Evolutionary conservation across 805 yeast species (phyloP).

Genomic region (Lachancea waltii): DNA sequence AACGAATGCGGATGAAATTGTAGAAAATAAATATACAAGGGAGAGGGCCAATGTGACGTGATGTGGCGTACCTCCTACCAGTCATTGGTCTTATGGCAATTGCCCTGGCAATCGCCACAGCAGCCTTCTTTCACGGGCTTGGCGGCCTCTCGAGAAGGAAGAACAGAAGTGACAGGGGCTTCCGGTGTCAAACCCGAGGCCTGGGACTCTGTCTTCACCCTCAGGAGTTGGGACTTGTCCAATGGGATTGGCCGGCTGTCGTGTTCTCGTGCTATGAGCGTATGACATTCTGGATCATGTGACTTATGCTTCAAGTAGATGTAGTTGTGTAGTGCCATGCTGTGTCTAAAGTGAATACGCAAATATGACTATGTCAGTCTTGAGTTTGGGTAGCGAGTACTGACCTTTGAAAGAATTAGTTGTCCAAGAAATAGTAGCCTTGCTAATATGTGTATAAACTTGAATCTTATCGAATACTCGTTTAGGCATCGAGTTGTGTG

Average conservation of each 20-base stretch:
- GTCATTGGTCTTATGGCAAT: too few relatives aligned
- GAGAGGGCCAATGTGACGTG: too few relatives aligned
- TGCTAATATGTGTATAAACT: background rate
- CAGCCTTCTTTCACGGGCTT: constrained; percentile 1
- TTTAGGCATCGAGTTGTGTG: background rate
- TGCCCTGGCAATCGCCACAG: constrained; percentile 10
- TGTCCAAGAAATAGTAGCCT: background rate
- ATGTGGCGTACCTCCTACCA: too few relatives aligned
- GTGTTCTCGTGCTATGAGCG: constrained; percentile 19
- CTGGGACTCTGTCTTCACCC: background rate
- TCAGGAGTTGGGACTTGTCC: background rate
- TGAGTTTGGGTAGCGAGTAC: too few relatives aligned
- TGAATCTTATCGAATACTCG: background rate
- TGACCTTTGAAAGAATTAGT: too few relatives aligned
- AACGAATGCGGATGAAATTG: too few relatives aligned
- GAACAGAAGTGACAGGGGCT: background rate
- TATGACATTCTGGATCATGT: constrained; percentile 20
- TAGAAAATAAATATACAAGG: too few relatives aligned
- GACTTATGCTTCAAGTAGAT: constrained; percentile 20
- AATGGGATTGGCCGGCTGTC: constrained; percentile 7
- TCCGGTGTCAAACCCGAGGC: background rate
- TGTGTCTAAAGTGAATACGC: too few relatives aligned
- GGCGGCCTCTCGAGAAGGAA: too few relatives aligned
- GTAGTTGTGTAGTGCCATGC: constrained; percentile 24
- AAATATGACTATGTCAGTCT: too few relatives aligned